A percentile compares a stretch with the other conserved stretches of the same genome.
phyloP scores from a whole-genome alignment of 352 stramenopile genomes.

The Peronospora destructor region DNA sequence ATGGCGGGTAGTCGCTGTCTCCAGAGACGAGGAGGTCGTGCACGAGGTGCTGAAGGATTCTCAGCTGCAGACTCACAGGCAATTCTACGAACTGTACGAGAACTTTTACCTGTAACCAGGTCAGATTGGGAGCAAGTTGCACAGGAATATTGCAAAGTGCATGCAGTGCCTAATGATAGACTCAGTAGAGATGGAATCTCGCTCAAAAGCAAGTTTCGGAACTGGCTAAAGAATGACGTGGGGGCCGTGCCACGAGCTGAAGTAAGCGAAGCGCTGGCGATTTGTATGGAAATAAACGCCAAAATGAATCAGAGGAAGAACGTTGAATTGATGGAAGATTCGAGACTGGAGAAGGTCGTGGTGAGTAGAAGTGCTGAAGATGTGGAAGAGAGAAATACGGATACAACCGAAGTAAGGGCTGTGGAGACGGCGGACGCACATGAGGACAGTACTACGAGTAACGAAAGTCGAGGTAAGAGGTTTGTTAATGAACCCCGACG shows the following conservation, averaged over 20 bases:
- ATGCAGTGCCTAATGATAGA: slow-evolving; percentile 19
- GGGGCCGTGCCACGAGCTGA: slow-evolving; percentile 7
- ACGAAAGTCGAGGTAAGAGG: slow-evolving; percentile 8
- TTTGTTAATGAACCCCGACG: slow-evolving; percentile 6
- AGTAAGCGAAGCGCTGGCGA: slow-evolving; percentile 12
- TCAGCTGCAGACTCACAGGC: slow-evolving; percentile 14
- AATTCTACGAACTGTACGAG: slow-evolving; percentile 16
- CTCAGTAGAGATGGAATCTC: slow-evolving; percentile 20
- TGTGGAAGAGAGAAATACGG: slow-evolving; percentile 2
- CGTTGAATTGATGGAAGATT: neutral
- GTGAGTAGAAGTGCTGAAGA: neutral
- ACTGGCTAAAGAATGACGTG: slow-evolving; percentile 20
- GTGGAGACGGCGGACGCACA: neutral
- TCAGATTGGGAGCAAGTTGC: slow-evolving; percentile 21
- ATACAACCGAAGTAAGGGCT: neutral
- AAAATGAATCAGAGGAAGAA: slow-evolving; percentile 12
- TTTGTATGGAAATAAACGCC: slow-evolving; percentile 20
- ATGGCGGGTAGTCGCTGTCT: slow-evolving; percentile 10
- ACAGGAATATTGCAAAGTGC: slow-evolving; percentile 23
- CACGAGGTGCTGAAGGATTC: slow-evolving; percentile 27
- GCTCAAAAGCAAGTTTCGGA: slow-evolving; percentile 30
- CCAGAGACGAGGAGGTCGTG: slow-evolving; percentile 25
- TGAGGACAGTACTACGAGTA: slow-evolving; percentile 5
- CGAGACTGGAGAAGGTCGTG: neutral
- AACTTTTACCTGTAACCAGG: slow-evolving; percentile 14